Evolutionary conservation across 768 basidiomycete species (phyloP).

Genomic region (Auricularia sp.): DNA sequence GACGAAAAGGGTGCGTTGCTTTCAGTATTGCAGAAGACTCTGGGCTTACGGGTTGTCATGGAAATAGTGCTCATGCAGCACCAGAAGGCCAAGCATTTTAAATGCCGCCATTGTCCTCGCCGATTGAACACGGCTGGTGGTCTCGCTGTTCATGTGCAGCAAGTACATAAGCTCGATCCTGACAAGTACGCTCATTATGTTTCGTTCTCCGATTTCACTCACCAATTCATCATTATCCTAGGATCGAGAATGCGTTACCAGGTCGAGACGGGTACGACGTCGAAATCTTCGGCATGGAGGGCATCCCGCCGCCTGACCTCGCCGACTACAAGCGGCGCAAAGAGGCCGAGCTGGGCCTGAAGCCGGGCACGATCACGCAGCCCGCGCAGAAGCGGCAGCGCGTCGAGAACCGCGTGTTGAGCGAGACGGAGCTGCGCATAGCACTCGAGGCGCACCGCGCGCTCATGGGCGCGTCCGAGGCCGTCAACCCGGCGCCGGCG

Average conservation of each 20-base stretch:
- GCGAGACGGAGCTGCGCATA: slow-evolving; percentile 74
- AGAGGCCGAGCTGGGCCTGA: slow-evolving; percentile 84
- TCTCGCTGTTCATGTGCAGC: slow-evolving; percentile 94
- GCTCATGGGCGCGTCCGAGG: slow-evolving; percentile 61
- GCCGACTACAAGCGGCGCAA: slow-evolving; percentile 95
- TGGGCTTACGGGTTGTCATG: not conserved
- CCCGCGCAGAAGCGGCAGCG: slow-evolving; percentile 76
- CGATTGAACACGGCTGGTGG: slow-evolving; percentile 96
- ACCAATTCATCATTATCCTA: slow-evolving; percentile 39
- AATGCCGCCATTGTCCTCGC: slow-evolving; percentile 91
- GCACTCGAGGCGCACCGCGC: slow-evolving; percentile 86
- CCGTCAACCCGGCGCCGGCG: slow-evolving; percentile 23
- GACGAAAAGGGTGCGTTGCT: slow-evolving; percentile 81
- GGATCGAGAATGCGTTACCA: slow-evolving; percentile 92
- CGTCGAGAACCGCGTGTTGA: slow-evolving; percentile 63
- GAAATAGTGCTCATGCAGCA: slow-evolving; percentile 89
- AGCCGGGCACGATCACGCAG: slow-evolving; percentile 63
- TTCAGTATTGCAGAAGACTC: not conserved
- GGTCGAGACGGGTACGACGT: slow-evolving; percentile 97
- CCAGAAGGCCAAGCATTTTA: slow-evolving; percentile 99
- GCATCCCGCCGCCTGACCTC: slow-evolving; percentile 87
- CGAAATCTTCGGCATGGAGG: slow-evolving; percentile 99
- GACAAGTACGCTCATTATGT: slow-evolving; percentile 50
- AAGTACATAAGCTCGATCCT: slow-evolving; percentile 98
- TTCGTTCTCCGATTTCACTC: slow-evolving; percentile 6